phyloP scores from a whole-genome alignment of 1,284 basidiomycete species.

The Malassezia vespertilionis region DNA sequence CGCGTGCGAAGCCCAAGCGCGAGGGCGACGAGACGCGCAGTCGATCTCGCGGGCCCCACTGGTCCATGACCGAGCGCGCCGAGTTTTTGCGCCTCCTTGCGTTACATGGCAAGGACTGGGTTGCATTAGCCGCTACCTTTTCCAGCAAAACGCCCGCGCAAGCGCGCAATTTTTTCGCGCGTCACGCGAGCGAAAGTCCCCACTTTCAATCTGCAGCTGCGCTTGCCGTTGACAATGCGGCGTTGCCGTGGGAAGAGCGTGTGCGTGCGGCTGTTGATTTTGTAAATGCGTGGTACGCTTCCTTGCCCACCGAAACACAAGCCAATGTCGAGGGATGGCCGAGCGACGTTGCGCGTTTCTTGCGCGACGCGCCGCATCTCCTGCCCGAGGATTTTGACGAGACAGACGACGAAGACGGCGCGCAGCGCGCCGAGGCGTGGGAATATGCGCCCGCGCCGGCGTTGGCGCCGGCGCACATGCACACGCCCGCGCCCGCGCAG shows the following conservation, averaged over 20 bases:
- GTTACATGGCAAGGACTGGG: slow-evolving; percentile 64
- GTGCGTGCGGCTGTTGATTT: slow-evolving; percentile 4
- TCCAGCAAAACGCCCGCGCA: slow-evolving; percentile 69
- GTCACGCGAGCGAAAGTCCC: slow-evolving; percentile 34
- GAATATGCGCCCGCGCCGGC: neutral
- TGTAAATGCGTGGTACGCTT: slow-evolving; percentile 12
- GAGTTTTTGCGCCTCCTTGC: slow-evolving; percentile 58
- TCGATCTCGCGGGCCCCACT: slow-evolving; percentile 48
- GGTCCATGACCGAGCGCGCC: slow-evolving; percentile 53
- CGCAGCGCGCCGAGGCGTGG: neutral
- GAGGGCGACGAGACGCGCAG: slow-evolving; percentile 6
- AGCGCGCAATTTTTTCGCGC: slow-evolving; percentile 58
- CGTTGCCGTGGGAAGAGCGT: slow-evolving; percentile 21
- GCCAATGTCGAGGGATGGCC: slow-evolving; percentile 11
- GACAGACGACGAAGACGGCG: slow-evolving; percentile 14
- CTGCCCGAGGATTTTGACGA: slow-evolving; percentile 10
- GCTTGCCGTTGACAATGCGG: slow-evolving; percentile 27
- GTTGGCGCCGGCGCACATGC: too few relatives aligned
- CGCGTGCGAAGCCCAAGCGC: neutral
- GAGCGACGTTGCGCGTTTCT: slow-evolving; percentile 1
- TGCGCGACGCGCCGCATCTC: neutral
- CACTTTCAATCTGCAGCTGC: slow-evolving; percentile 35
- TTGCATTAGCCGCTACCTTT: slow-evolving; percentile 62
- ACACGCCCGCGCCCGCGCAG: neutral
- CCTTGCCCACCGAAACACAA: slow-evolving; percentile 5